Evolutionary conservation across 192 early-diverging fungal species (phyloP).

Genomic region (Coemansia sp.): DNA sequence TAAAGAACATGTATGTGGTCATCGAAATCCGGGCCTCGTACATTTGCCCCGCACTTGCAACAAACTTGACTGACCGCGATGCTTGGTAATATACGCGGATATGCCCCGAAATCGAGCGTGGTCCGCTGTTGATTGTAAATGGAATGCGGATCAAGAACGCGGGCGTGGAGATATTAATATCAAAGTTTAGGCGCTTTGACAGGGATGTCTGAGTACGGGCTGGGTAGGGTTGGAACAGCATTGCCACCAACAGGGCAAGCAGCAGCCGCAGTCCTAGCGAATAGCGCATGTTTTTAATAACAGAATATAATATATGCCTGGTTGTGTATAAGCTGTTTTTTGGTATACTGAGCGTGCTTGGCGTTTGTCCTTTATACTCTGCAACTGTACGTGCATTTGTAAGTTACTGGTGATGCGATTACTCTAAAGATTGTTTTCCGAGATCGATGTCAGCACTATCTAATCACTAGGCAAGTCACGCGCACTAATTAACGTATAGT

Average conservation of each 20-base stretch:
- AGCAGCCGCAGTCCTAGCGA: not conserved
- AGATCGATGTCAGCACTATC: too few relatives aligned
- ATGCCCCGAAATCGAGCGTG: constrained; percentile 18
- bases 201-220: not conserved
- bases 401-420: too few relatives aligned
- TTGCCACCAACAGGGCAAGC: not conserved
- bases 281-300: not conserved
- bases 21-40: constrained; percentile 31
- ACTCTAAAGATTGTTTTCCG: too few relatives aligned
- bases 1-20: constrained; percentile 35
- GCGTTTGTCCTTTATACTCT: too few relatives aligned
- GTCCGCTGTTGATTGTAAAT: constrained; percentile 21
- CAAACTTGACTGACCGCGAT: constrained; percentile 26
- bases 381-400: too few relatives aligned
- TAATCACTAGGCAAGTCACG: too few relatives aligned
- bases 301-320: too few relatives aligned
- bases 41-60: constrained; percentile 18
- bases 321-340: not conserved
- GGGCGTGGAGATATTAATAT: constrained; percentile 18
- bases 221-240: not conserved
- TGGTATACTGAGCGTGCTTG: not conserved
- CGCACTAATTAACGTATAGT: too few relatives aligned
- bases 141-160: constrained; percentile 33
- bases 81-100: constrained; percentile 36
- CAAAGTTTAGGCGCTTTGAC: constrained; percentile 11